Conservation (phyloP, 805 yeast genomes). For the Cyberlindnera maclurae region DNA sequence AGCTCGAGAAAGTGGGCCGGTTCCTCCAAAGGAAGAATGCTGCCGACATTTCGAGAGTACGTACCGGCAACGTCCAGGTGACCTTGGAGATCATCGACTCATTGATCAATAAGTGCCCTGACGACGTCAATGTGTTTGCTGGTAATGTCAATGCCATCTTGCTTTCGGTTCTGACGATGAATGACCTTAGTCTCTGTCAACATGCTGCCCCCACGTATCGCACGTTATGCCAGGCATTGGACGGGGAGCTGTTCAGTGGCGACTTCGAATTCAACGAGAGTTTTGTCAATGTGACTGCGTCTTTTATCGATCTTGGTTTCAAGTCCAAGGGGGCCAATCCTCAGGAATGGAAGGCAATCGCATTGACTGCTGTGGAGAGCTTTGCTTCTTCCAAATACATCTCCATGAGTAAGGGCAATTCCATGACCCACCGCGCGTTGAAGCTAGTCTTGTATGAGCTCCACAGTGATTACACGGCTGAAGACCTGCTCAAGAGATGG, state of each 20-base stretch:
- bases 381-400: constrained; percentile 26
- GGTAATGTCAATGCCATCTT: constrained; percentile 58
- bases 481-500: constrained; percentile 14
- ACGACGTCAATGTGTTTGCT: constrained; percentile 80
- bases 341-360: constrained; percentile 30
- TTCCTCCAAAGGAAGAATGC: constrained; percentile 57
- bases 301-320: constrained; percentile 17
- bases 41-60: constrained; percentile 50
- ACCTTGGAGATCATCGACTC: constrained; percentile 65
- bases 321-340: constrained; percentile 25
- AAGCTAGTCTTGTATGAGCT: constrained; percentile 16
- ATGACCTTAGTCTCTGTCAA: constrained; percentile 58
- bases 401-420: constrained; percentile 9
- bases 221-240: constrained; percentile 45
- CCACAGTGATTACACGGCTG: constrained; percentile 18
- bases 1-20: constrained; percentile 77
- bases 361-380: constrained; percentile 38
- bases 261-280: constrained; percentile 48
- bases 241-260: constrained; percentile 58
- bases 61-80: constrained; percentile 78
- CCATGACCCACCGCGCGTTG: constrained; percentile 13
- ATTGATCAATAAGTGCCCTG: constrained; percentile 68
- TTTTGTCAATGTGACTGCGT: constrained; percentile 34
- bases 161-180: constrained; percentile 39
- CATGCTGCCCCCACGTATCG: constrained; percentile 40